phyloP scores from a whole-genome alignment of 768 basidiomycete genomes.

The Harrya chromipes region DNA sequence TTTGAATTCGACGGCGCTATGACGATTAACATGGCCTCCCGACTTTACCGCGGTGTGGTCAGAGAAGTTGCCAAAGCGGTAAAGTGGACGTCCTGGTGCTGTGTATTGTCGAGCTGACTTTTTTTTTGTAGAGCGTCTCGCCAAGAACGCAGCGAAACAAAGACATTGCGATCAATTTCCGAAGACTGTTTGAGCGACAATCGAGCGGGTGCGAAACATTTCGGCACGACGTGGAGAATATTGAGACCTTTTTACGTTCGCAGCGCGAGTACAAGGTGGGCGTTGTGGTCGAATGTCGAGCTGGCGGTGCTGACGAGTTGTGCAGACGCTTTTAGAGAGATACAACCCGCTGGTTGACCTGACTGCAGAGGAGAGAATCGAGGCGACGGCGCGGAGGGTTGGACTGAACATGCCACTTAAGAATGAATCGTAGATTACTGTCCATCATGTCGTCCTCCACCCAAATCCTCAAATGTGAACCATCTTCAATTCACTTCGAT shows the following conservation, averaged over 20 bases:
- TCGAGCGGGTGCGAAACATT: constrained; percentile 25
- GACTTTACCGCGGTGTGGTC: constrained; percentile 29
- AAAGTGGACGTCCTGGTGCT: not conserved
- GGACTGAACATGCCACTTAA: constrained; percentile 77
- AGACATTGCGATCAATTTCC: constrained; percentile 49
- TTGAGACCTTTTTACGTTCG: constrained; percentile 64
- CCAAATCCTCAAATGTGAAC: constrained; percentile 58
- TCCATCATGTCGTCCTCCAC: constrained; percentile 24
- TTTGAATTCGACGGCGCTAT: constrained; percentile 8
- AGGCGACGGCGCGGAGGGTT: constrained; percentile 83
- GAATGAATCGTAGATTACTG: no score
- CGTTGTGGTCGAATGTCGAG: constrained; percentile 13
- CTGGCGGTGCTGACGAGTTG: not conserved
- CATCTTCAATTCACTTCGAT: constrained; percentile 56
- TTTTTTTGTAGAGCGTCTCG: constrained; percentile 33
- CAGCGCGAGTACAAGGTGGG: constrained; percentile 74
- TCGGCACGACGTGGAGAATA: constrained; percentile 53
- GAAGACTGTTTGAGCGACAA: constrained; percentile 47
- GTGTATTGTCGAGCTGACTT: not conserved
- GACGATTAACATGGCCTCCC: not conserved
- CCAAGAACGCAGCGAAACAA: constrained; percentile 38
- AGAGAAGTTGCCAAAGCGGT: constrained; percentile 31
- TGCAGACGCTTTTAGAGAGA: constrained; percentile 71
- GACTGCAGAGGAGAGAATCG: constrained; percentile 73
- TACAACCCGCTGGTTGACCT: constrained; percentile 87